A percentile compares a stretch with the other conserved stretches of the same genome.
phyloP scores from a whole-genome alignment of 2,329 filamentous ascomycete genomes.

The Talaromyces rugulosus region DNA sequence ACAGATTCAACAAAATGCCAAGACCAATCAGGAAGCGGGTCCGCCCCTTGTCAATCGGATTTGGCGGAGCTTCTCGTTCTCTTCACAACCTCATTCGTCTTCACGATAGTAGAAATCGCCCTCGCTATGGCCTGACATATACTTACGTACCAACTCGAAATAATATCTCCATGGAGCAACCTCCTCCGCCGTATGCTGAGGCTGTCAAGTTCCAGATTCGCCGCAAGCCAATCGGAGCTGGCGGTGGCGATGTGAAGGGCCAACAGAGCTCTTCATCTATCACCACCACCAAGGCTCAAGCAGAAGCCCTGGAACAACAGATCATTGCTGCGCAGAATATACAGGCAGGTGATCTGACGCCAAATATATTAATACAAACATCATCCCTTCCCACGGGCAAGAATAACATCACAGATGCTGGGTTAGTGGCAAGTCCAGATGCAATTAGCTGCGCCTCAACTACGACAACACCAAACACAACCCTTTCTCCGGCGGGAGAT shows the following conservation, averaged over 20 bases:
- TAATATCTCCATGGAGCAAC: neutral
- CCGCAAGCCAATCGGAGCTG: constrained; percentile 8
- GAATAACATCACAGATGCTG: neutral
- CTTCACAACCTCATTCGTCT: neutral
- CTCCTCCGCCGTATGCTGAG: constrained; percentile 7
- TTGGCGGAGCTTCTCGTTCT: neutral
- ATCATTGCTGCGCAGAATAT: neutral
- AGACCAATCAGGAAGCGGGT: neutral
- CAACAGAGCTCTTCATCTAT: neutral
- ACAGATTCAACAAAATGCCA: neutral
- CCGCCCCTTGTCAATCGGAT: neutral
- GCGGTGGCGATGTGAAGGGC: neutral
- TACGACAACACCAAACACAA: neutral
- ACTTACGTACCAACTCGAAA: neutral
- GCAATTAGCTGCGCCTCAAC: neutral
- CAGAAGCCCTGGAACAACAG: neutral
- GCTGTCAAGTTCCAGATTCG: constrained; percentile 11
- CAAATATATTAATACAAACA: neutral
- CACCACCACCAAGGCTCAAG: neutral
- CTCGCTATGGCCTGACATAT: neutral
- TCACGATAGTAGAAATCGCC: neutral
- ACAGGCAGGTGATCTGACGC: neutral
- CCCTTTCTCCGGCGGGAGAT: neutral
- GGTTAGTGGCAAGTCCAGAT: constrained; percentile 2
- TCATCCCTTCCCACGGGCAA: neutral